Percentiles rank a stretch among this genome's conserved stretches.
These are phyloP conservation scores for Pachyrhizus erosus DNA, from an alignment of 306 rosid genomes.

Conservation along the genomic window DNA sequence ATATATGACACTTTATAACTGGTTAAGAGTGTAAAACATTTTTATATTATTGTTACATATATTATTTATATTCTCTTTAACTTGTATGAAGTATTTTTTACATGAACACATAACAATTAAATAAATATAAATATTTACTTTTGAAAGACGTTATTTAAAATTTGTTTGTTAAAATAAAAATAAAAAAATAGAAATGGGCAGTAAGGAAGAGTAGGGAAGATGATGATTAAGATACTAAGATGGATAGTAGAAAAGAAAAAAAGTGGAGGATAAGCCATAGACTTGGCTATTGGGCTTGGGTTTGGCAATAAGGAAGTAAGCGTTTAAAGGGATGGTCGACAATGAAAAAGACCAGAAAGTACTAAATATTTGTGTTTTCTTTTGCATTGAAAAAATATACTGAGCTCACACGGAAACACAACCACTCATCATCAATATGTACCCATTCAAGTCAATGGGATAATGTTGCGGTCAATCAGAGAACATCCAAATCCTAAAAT, in stretches of 20 bases:
- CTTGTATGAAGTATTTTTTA: no score
- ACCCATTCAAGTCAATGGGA: constrained; percentile 35
- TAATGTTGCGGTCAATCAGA: constrained; percentile 43
- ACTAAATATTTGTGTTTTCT: not conserved
- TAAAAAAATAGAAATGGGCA: not conserved
- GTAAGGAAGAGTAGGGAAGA: not conserved
- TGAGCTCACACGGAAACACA: constrained; percentile 19
- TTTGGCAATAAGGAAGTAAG: constrained; percentile 2
- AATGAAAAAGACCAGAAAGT: constrained; percentile 6
- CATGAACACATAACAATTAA: no score
- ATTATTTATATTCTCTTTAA: no score
- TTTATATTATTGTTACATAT: no score
- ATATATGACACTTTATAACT: no score
- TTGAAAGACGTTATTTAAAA: no score
- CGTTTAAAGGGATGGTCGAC: constrained; percentile 28
- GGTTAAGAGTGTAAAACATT: no score
- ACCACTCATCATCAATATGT: not conserved
- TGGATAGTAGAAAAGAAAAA: not conserved
- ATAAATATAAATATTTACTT: no score
- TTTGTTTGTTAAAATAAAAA: no score
- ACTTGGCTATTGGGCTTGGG: not conserved
- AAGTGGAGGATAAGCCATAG: constrained; percentile 37
- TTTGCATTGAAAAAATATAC: not conserved
- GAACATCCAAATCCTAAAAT: constrained; percentile 13
- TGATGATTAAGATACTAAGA: not conserved